A percentile compares a stretch with the other conserved stretches of the same genome.
Conservation (phyloP, 208 protist species). For the Strigomonas oncopelti region DNA sequence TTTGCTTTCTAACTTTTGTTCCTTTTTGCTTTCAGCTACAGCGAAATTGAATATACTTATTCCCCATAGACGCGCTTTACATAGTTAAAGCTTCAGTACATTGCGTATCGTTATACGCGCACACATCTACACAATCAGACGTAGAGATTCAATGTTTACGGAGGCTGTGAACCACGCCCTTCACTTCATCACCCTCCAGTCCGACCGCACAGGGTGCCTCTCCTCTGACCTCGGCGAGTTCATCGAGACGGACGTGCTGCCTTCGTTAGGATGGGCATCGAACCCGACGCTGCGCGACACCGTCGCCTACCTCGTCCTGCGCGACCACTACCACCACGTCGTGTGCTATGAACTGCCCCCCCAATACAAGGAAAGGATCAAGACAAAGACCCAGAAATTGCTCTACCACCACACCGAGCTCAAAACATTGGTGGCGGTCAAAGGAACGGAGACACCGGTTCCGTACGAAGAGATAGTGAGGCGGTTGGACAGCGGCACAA, state of each 20-base stretch:
- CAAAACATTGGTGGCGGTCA: neutral
- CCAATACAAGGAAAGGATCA: neutral
- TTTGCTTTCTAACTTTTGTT: constrained; percentile 3
- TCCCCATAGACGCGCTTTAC: too few relatives aligned
- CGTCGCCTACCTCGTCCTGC: constrained; percentile 40
- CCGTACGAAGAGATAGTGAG: neutral
- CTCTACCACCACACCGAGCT: neutral
- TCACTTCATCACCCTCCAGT: constrained; percentile 66
- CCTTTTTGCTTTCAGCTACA: too few relatives aligned
- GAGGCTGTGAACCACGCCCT: constrained; percentile 25
- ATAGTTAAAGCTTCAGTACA: too few relatives aligned
- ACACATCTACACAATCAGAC: neutral
- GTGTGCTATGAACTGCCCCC: neutral
- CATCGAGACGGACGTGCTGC: constrained; percentile 58
- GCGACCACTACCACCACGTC: neutral
- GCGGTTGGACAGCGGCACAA: neutral
- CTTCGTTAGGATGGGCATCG: constrained; percentile 37
- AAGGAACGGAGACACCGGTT: neutral
- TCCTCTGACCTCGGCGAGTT: constrained; percentile 59
- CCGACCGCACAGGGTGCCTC: constrained; percentile 37
- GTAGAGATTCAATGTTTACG: neutral
- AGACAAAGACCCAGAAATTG: neutral
- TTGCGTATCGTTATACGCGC: too few relatives aligned
- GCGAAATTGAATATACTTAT: too few relatives aligned
- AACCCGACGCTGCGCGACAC: constrained; percentile 43